Percentiles rank a stretch among this genome's conserved stretches.
Conservation (phyloP, 1,284 basidiomycete genomes). For the Microbotryum scabiosae region DNA sequence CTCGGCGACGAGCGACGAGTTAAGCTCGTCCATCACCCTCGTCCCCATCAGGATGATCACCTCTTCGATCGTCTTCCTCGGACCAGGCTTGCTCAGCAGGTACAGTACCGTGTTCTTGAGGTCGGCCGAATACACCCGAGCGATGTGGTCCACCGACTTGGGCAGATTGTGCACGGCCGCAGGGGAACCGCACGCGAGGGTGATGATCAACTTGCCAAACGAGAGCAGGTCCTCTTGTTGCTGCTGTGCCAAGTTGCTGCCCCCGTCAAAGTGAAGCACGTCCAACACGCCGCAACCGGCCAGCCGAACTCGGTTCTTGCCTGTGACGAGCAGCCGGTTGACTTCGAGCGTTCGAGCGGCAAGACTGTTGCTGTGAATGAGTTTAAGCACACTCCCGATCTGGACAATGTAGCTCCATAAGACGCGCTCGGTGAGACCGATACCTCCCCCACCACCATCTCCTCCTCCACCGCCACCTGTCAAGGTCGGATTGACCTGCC, state of each 20-base stretch:
- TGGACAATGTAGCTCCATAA: slow-evolving; percentile 94
- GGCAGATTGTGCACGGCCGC: slow-evolving; percentile 57
- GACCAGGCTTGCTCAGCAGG: slow-evolving; percentile 63
- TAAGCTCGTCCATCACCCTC: slow-evolving; percentile 68
- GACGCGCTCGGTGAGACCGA: slow-evolving; percentile 63
- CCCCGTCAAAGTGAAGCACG: slow-evolving; percentile 65
- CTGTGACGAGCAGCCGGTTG: slow-evolving; percentile 79
- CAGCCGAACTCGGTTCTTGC: slow-evolving; percentile 65
- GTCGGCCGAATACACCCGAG: slow-evolving; percentile 67
- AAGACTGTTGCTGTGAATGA: slow-evolving; percentile 70
- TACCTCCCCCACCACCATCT: slow-evolving; percentile 33
- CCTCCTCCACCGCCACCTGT: slow-evolving; percentile 9
- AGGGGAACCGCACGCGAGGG: slow-evolving; percentile 63
- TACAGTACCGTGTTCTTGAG: slow-evolving; percentile 71
- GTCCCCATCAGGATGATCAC: slow-evolving; percentile 70
- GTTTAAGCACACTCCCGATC: slow-evolving; percentile 76
- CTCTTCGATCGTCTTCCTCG: slow-evolving; percentile 62
- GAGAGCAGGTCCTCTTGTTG: slow-evolving; percentile 78
- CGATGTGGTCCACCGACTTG: slow-evolving; percentile 69
- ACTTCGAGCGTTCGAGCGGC: slow-evolving; percentile 78
- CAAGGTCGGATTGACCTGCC: neutral
- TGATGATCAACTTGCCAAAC: slow-evolving; percentile 76
- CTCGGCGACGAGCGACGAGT: slow-evolving; percentile 57
- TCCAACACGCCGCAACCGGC: slow-evolving; percentile 77
- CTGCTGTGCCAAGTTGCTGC: slow-evolving; percentile 55